These are phyloP conservation scores for Lentinula novae-zelandiae DNA, from an alignment of 1,284 basidiomycete genomes.

Conservation along the genomic window DNA sequence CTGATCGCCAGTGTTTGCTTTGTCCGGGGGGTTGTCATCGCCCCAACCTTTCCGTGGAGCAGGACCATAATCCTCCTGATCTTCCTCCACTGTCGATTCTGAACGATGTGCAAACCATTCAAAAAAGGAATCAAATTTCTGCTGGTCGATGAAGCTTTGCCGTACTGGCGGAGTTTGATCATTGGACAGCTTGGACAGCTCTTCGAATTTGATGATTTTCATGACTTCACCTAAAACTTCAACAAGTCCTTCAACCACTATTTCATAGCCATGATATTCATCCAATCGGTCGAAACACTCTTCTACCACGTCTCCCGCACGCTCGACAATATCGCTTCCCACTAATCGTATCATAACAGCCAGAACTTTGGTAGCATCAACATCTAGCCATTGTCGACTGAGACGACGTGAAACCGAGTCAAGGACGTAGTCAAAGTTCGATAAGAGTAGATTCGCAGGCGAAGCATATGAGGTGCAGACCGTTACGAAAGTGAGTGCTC, in stretches of 20 bases:
- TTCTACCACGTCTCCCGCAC: constrained; percentile 88
- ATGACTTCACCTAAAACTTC: constrained; percentile 81
- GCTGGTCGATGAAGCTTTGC: constrained; percentile 18
- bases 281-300: constrained; percentile 94
- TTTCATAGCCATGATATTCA: constrained; percentile 87
- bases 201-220: constrained; percentile 61
- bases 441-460: constrained; percentile 78
- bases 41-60: constrained; percentile 59
- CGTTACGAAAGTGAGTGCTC: constrained; percentile 68
- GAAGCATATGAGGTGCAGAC: constrained; percentile 77
- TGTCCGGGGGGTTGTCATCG: constrained; percentile 18
- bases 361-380: constrained; percentile 78
- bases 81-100: constrained; percentile 29
- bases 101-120: constrained; percentile 62
- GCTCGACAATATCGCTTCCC: constrained; percentile 79
- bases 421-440: constrained; percentile 93
- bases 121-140: constrained; percentile 47
- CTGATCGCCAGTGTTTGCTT: constrained; percentile 4
- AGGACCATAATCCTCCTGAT: constrained; percentile 51
- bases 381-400: constrained; percentile 71
- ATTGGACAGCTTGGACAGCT: constrained; percentile 24
- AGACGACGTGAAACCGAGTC: constrained; percentile 83
- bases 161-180: not conserved
- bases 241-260: constrained; percentile 83
- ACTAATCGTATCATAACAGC: constrained; percentile 81